These are phyloP conservation scores for Cerioporus squamosus DNA, from an alignment of 1,284 basidiomycete genomes.

Conservation along the genomic window DNA sequence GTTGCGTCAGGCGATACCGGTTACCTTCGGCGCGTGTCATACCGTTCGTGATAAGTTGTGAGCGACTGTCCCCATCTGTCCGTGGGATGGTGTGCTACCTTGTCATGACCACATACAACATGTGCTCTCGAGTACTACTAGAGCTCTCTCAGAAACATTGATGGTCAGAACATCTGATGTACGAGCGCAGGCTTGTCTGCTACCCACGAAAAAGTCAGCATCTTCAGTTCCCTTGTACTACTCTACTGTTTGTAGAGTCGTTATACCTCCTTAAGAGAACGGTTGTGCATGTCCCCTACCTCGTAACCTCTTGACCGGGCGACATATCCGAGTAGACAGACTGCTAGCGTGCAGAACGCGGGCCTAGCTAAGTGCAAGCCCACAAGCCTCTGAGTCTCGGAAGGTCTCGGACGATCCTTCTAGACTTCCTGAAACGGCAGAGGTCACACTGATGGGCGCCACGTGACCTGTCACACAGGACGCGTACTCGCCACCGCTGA, in stretches of 20 bases:
- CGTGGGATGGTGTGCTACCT: too few species aligned
- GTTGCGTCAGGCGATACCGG: too few species aligned
- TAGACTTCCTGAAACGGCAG: conserved; percentile 6
- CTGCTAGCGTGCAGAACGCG: not conserved
- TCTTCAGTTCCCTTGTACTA: not conserved
- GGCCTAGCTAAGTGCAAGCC: too few species aligned
- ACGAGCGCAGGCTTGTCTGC: too few species aligned
- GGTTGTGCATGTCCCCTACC: not conserved
- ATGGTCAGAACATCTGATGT: not conserved
- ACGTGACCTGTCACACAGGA: conserved; percentile 23
- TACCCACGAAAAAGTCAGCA: not conserved
- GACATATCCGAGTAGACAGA: not conserved
- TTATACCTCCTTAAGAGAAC: not conserved
- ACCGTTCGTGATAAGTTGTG: too few species aligned
- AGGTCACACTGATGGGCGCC: conserved; percentile 1
- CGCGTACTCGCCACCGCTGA: conserved; percentile 19
- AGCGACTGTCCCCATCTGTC: too few species aligned
- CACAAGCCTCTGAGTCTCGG: too few species aligned
- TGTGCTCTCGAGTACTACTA: not conserved
- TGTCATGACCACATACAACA: too few species aligned
- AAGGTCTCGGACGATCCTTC: conserved; percentile 17
- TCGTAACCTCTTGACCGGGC: not conserved
- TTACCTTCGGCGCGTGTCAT: too few species aligned
- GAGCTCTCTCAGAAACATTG: not conserved
- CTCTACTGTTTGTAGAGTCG: not conserved